A percentile compares a stretch with the other conserved stretches of the same genome.
Evolutionary conservation across 768 basidiomycete genomes (phyloP).

Genomic region (Lactifluus hygrophoroides): DNA sequence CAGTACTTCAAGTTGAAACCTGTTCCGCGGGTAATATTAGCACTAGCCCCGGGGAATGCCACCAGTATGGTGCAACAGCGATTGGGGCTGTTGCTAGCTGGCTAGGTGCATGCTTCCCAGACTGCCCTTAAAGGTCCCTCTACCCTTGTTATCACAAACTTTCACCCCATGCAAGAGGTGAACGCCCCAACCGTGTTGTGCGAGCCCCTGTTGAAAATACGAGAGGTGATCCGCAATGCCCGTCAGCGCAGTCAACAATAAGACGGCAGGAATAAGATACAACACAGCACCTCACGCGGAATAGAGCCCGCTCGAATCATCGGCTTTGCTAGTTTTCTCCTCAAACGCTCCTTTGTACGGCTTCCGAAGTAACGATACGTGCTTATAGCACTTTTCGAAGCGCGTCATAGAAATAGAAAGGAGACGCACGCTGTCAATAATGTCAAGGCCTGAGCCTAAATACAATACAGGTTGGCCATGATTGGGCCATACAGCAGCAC

Average conservation of each 20-base stretch:
- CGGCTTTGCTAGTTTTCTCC: no score
- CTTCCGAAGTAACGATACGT: no score
- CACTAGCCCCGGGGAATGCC: background rate
- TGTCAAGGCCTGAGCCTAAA: no score
- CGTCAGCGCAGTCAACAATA: background rate
- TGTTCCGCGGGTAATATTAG: background rate
- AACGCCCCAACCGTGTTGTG: background rate
- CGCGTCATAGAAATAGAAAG: no score
- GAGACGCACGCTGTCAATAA: no score
- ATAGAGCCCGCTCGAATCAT: no score
- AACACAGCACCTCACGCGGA: no score
- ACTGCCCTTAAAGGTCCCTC: background rate
- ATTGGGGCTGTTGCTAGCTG: background rate
- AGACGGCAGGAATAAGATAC: background rate
- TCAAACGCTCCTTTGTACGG: no score
- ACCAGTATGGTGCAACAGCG: background rate
- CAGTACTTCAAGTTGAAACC: no score
- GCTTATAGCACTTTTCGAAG: no score
- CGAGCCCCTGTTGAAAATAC: background rate
- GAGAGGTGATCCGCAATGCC: background rate
- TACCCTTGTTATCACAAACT: background rate
- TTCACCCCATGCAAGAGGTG: background rate
- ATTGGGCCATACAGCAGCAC: no score
- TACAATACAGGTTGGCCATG: no score
- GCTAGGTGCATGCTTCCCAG: background rate